Conservation (phyloP, 2,329 filamentous ascomycete genomes). For the Ascocoryne sarcoides region DNA sequence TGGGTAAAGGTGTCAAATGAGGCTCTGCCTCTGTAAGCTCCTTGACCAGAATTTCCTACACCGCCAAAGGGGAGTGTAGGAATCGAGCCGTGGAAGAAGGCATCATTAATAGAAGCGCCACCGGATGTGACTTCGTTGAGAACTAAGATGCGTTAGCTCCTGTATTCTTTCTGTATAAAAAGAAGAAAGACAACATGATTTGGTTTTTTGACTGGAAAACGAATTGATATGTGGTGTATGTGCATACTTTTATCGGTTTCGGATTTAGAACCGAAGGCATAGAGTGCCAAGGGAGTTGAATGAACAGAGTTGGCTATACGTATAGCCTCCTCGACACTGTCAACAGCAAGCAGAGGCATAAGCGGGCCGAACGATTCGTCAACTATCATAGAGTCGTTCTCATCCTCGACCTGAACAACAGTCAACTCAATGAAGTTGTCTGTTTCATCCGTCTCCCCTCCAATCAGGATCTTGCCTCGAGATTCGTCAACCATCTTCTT, state of each 20-base stretch:
- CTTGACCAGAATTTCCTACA: constrained; percentile 69
- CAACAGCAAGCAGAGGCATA: constrained; percentile 70
- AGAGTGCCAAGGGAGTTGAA: constrained; percentile 74
- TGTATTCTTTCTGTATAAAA: too few relatives aligned
- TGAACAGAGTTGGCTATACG: constrained; percentile 71
- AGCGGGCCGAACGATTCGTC: constrained; percentile 93
- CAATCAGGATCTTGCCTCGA: constrained; percentile 76
- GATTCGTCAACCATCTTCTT: constrained; percentile 86
- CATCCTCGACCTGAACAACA: constrained; percentile 70
- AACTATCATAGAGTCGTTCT: constrained; percentile 67
- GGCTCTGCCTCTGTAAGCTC: constrained; percentile 69
- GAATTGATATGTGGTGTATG: too few relatives aligned
- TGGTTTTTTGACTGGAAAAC: too few relatives aligned
- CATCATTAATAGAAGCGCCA: constrained; percentile 57
- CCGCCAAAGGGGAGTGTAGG: constrained; percentile 72
- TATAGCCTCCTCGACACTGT: constrained; percentile 79
- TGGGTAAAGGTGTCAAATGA: constrained; percentile 63
- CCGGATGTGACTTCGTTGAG: constrained; percentile 56
- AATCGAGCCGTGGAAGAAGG: constrained; percentile 62
- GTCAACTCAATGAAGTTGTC: constrained; percentile 86
- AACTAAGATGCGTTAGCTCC: too few relatives aligned
- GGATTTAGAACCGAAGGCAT: constrained; percentile 72
- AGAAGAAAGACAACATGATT: too few relatives aligned
- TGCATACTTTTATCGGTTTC: constrained; percentile 65
- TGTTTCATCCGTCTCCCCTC: constrained; percentile 72